Evolutionary conservation across 805 yeast species (phyloP).

Genomic region (Wickerhamiella shivajii): DNA sequence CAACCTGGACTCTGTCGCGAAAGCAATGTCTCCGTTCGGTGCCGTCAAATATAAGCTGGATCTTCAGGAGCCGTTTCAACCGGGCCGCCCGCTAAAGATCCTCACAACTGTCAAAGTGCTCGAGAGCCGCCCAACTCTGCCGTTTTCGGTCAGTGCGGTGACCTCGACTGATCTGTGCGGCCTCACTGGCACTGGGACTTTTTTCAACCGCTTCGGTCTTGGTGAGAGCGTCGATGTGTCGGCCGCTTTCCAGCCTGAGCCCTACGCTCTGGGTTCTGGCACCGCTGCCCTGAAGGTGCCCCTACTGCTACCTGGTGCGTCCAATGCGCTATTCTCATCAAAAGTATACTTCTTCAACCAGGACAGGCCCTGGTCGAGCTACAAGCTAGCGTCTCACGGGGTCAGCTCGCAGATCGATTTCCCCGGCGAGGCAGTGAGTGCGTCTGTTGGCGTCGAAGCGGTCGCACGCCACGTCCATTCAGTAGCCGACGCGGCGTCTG

Average conservation of each 20-base stretch:
- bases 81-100: slow-evolving; percentile 4
- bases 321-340: slow-evolving; percentile 16
- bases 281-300: slow-evolving; percentile 12
- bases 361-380: slow-evolving; percentile 38
- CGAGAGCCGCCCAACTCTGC: slow-evolving; percentile 10
- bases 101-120: slow-evolving; percentile 6
- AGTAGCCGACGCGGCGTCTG: slow-evolving; percentile 36
- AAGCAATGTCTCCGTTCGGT: slow-evolving; percentile 15
- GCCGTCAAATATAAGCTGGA: slow-evolving; percentile 9
- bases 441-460: slow-evolving; percentile 41
- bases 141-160: slow-evolving; percentile 8
- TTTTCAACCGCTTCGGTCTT: slow-evolving; percentile 15
- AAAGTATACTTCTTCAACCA: slow-evolving; percentile 33
- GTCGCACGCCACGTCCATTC: slow-evolving; percentile 42
- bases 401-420: slow-evolving; percentile 27
- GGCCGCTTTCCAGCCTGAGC: slow-evolving; percentile 13
- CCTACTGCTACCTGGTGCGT: slow-evolving; percentile 15
- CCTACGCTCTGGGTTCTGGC: slow-evolving; percentile 16
- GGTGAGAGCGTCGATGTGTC: slow-evolving; percentile 15
- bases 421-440: slow-evolving; percentile 16
- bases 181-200: slow-evolving; percentile 9
- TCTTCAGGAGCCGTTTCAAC: slow-evolving; percentile 4
- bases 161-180: slow-evolving; percentile 12
- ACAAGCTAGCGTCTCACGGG: slow-evolving; percentile 37
- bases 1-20: slow-evolving; percentile 17